Percentiles rank a stretch among this genome's conserved stretches.
These are phyloP conservation scores for Erysimum cheiranthoides DNA, from an alignment of 345 rosid genomes.

Conservation along the genomic window DNA sequence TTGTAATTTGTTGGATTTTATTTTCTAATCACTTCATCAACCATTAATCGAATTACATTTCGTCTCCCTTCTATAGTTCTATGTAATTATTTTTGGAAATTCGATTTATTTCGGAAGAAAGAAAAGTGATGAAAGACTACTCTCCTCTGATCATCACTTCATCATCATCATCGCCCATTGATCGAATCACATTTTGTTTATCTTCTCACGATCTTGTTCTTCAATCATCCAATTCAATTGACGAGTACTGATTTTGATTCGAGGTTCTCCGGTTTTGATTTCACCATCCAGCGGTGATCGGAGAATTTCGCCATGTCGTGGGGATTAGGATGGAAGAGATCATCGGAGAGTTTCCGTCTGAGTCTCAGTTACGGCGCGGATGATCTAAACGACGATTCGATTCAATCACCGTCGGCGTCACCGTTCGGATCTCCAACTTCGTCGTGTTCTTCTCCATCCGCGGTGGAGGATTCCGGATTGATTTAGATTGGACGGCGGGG, in stretches of 20 bases:
- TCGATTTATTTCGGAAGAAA: no score
- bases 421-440: slow-evolving; percentile 54
- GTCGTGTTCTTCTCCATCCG: slow-evolving; percentile 44
- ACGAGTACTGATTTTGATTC: background rate
- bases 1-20: no score
- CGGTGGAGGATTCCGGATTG: slow-evolving; percentile 68
- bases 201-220: background rate
- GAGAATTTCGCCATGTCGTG: slow-evolving; percentile 70
- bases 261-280: slow-evolving; percentile 27
- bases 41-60: no score
- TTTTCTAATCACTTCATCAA: no score
- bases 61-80: no score
- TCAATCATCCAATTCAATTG: slow-evolving; percentile 13
- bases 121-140: background rate
- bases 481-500: slow-evolving; percentile 88
- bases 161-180: slow-evolving; percentile 9
- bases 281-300: slow-evolving; percentile 35
- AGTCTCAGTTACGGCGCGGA: slow-evolving; percentile 76
- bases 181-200: background rate
- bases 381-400: slow-evolving; percentile 59
- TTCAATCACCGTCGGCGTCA: slow-evolving; percentile 53
- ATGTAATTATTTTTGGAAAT: no score
- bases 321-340: slow-evolving; percentile 97
- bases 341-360: slow-evolving; percentile 81
- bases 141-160: slow-evolving; percentile 9